A percentile compares a stretch with the other conserved stretches of the same genome.
Evolutionary conservation across 2,329 filamentous ascomycete genomes (phyloP).

Genomic region (Colletotrichum tabaci): DNA sequence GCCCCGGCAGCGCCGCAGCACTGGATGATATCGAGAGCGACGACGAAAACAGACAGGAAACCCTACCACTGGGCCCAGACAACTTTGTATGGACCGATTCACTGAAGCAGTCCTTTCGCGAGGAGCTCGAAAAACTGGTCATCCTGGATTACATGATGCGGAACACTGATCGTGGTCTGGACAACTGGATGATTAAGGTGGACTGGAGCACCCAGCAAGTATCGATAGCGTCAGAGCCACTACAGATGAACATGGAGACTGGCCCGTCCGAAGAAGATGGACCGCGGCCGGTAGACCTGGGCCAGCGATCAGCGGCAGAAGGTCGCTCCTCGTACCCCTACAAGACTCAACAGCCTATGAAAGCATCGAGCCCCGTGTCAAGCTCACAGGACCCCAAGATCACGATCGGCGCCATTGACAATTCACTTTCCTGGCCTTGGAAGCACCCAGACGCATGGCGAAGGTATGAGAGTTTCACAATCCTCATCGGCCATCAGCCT

Average conservation of each 20-base stretch:
- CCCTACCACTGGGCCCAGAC: conserved; percentile 59
- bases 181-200: conserved; percentile 99
- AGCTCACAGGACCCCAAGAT: conserved; percentile 72
- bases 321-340: conserved; percentile 75
- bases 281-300: conserved; percentile 74
- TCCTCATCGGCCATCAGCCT: background rate
- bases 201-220: conserved; percentile 88
- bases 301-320: conserved; percentile 57
- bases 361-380: conserved; percentile 70
- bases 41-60: conserved; percentile 59
- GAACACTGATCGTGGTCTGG: conserved; percentile 94
- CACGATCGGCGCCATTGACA: conserved; percentile 93
- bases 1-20: conserved; percentile 44
- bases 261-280: conserved; percentile 63
- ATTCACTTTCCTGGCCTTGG: conserved; percentile 98
- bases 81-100: conserved; percentile 89
- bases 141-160: conserved; percentile 99
- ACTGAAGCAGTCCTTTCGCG: conserved; percentile 91
- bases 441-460: conserved; percentile 94
- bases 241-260: conserved; percentile 74
- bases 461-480: conserved; percentile 58
- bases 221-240: conserved; percentile 87
- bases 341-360: conserved; percentile 86
- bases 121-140: conserved; percentile 96
- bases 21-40: conserved; percentile 65